Evolutionary conservation across 495 filamentous ascomycete species (phyloP).

Genomic region (Tuber magnatum): DNA sequence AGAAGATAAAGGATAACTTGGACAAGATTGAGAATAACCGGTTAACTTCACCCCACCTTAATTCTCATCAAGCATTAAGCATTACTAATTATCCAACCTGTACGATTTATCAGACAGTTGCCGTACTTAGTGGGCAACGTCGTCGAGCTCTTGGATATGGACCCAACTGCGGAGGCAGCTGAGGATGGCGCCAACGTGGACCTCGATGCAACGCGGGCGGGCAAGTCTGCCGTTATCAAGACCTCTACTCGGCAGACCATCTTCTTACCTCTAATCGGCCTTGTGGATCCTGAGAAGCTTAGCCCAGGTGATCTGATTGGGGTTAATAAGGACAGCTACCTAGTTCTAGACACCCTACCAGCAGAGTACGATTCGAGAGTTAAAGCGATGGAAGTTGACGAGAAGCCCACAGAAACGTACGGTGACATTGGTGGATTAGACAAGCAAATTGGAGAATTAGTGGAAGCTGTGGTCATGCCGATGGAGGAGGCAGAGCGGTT

Average conservation of each 20-base stretch:
- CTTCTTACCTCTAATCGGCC: constrained; percentile 93
- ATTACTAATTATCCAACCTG: constrained; percentile 5
- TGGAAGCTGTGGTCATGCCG: constrained; percentile 98
- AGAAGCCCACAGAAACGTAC: constrained; percentile 99
- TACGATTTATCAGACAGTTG: constrained; percentile 61
- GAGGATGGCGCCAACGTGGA: constrained; percentile 99
- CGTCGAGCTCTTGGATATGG: constrained; percentile 91
- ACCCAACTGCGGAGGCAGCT: constrained; percentile 88
- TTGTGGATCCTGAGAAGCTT: constrained; percentile 87
- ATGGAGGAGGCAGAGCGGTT: constrained; percentile 99
- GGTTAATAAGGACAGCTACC: constrained; percentile 98
- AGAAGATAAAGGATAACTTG: constrained; percentile 97
- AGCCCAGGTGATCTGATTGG: constrained; percentile 95
- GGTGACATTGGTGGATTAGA: constrained; percentile 94
- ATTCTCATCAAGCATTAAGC: constrained; percentile 4
- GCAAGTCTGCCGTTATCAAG: constrained; percentile 99
- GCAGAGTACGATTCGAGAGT: constrained; percentile 99
- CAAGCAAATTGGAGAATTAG: constrained; percentile 98
- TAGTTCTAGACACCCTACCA: constrained; percentile 94
- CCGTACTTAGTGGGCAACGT: constrained; percentile 98
- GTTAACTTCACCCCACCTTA: constrained; percentile 48
- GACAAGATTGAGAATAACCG: constrained; percentile 99
- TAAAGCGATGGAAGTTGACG: constrained; percentile 99
- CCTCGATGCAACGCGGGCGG: constrained; percentile 89
- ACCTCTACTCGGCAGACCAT: constrained; percentile 99